Evolutionary conservation across 345 rosid species (phyloP), one percentile per base, ranked within the genome.

Genomic region (Aegle marmelos): DNA sequence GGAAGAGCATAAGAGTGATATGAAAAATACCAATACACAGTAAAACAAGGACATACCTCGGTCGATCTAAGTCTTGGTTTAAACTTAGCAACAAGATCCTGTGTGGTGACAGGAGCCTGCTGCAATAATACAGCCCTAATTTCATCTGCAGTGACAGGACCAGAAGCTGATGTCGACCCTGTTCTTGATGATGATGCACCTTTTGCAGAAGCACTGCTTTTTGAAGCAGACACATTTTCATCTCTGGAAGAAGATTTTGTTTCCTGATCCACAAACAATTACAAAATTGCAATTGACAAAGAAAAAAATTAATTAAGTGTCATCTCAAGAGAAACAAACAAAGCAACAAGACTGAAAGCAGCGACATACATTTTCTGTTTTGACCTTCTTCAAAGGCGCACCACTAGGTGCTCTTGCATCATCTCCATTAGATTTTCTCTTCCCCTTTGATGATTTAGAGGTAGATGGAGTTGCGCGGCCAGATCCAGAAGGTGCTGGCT

Each of bases 61-160:
- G 83, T 66, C 68, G 82, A 73, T 79, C 87, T 94, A 30, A 94
- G 91, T 72, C 97, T 88, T 27, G 94, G 87, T 82, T 83, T 94
- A 56, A 96, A 96, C 75, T 90, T 86, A 79, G 91, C 92, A 69
- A 96, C 98, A 81, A 96, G 94, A 65, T 90, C 97, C 79, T 90
- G 93, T 37, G 99, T 95, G 31, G 99, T 93, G 11, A 95, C 88
- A 28, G 91, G 96, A 27, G 90, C 87, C 80, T 85, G 91, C 78
- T 92, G 92, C 91, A 90, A 62, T 80, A 95, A 80, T 78, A 93
- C 94, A 67, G 94, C 92, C 63, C 93, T 89, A 67, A 96, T 91
- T 86, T 94, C 98, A 16, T 92, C 97, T 86, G 94, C 98, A 41
- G 97, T 89, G 80, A 94, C 97, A 41, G 94, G 93, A 22, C 91